Base-by-base conservation (phyloP, 768 basidiomycete genomes). In the Hygrocybe coccinea region DNA sequence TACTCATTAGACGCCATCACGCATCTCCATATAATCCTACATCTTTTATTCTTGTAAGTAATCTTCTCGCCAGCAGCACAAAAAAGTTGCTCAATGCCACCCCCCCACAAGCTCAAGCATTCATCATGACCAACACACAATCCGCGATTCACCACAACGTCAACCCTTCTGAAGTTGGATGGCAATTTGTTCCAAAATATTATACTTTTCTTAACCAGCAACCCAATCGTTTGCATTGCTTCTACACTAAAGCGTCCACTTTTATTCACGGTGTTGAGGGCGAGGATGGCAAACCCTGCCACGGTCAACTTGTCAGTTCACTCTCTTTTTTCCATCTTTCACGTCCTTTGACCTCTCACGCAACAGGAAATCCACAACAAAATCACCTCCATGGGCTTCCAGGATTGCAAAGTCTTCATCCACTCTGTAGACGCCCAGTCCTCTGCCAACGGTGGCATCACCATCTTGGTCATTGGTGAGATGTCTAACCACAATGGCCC, bases 111-210 rank as follows among this genome's bases (percentile, higher is more conserved):
- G 14, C 54, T 50, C 11, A 50, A 33, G 15, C 19, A 48, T 58
- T 48, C 55, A 71, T 67, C 65, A 73, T 78, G 63, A 60, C 73
- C 59, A 52, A 52, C 10, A n/a, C 50, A n/a, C 37, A 55, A 24
- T 41, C 55, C 37, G 43, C 55, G 62, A 65, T 74, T 64, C 81
- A 82, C 68, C 78, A 77, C 72, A 81, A 78, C 68, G 85, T 90
- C 77, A 77, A 87, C 78, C 89, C 89, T 72, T 91, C 87, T 64
- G 92, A 97, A 77, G 95, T 97, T 69, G 94, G 95, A 75, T 97
- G 94, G 93, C 94, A 97, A 75, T 97, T 97, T 77, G 94, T 97
- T 64, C 92, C 93, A 48, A 95, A 99, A 75, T 98, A 98, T 77
- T 99, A 99, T 78, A 95, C 91, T 65, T 95, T 91, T 79, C 89